These are phyloP conservation scores for Cetradonia linearis DNA, from an alignment of 495 filamentous ascomycete genomes.

Conservation along the genomic window DNA sequence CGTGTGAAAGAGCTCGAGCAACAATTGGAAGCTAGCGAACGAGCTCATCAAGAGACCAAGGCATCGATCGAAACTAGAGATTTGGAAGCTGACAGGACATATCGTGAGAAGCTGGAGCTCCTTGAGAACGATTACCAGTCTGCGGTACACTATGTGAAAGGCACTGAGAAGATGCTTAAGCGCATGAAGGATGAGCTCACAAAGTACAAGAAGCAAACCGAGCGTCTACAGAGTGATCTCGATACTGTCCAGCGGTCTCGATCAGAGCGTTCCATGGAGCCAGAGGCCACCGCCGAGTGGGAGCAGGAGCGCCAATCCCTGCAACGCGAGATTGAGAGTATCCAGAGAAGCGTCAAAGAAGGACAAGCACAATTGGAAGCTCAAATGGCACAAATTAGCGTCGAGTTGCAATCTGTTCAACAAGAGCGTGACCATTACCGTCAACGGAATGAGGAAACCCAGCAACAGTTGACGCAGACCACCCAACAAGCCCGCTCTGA, in stretches of 20 bases:
- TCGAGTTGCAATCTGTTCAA: constrained; percentile 52
- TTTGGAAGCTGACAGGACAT: constrained; percentile 72
- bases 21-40: constrained; percentile 66
- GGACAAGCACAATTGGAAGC: constrained; percentile 58
- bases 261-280: constrained; percentile 35
- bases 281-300: constrained; percentile 51
- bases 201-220: constrained; percentile 78
- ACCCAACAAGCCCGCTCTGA: constrained; percentile 53
- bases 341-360: constrained; percentile 56
- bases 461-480: constrained; percentile 46
- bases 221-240: constrained; percentile 70
- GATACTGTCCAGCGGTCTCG: constrained; percentile 39
- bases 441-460: constrained; percentile 45
- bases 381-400: constrained; percentile 55
- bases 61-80: constrained; percentile 62
- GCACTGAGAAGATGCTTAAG: constrained; percentile 97
- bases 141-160: constrained; percentile 98
- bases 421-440: constrained; percentile 57
- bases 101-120: constrained; percentile 82
- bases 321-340: constrained; percentile 50
- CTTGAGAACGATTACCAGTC: constrained; percentile 96
- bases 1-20: constrained; percentile 85
- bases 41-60: constrained; percentile 77
- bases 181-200: constrained; percentile 94
- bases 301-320: constrained; percentile 63